phyloP scores from a whole-genome alignment of 805 yeast genomes.

The Lipomyces starkeyi region DNA sequence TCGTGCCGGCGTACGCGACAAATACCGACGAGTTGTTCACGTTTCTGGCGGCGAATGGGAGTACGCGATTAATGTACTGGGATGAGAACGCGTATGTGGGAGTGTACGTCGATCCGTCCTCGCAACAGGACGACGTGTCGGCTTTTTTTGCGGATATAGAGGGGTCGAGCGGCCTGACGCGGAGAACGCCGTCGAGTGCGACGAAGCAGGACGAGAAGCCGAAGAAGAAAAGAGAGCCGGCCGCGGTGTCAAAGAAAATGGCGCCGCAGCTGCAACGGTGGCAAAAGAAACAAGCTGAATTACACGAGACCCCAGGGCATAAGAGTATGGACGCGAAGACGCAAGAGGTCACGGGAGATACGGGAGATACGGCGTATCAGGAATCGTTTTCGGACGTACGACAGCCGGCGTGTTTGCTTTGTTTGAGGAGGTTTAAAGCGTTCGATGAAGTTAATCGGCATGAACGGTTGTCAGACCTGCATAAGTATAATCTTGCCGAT shows the following conservation, averaged over 20 bases:
- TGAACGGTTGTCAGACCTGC: slow-evolving; percentile 33
- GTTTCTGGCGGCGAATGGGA: slow-evolving; percentile 28
- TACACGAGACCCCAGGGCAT: slow-evolving; percentile 19
- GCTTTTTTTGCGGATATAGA: slow-evolving; percentile 20
- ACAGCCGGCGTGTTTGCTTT: slow-evolving; percentile 31
- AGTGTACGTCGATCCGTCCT: slow-evolving; percentile 18
- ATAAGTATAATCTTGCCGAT: slow-evolving; percentile 17
- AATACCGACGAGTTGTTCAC: slow-evolving; percentile 8
- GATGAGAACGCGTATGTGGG: slow-evolving; percentile 27
- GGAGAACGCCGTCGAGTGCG: not conserved
- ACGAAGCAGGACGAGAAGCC: slow-evolving; percentile 14
- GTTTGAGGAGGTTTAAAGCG: slow-evolving; percentile 32
- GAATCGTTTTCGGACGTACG: slow-evolving; percentile 33
- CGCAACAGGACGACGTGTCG: slow-evolving; percentile 20
- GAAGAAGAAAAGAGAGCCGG: slow-evolving; percentile 12
- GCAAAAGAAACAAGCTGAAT: slow-evolving; percentile 36
- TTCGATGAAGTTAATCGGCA: slow-evolving; percentile 32
- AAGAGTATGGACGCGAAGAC: not conserved
- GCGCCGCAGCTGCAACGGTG: slow-evolving; percentile 36
- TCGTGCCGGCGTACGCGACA: slow-evolving; percentile 30
- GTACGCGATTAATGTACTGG: slow-evolving; percentile 31
- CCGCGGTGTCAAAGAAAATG: slow-evolving; percentile 16
- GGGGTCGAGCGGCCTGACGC: not conserved
- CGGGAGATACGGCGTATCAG: slow-evolving; percentile 10
- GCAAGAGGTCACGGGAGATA: not conserved